Evolutionary conservation across 2,329 filamentous ascomycete genomes (phyloP), one percentile per base, ranked within the genome.

Genomic region (Colletotrichum lindemuthianum): DNA sequence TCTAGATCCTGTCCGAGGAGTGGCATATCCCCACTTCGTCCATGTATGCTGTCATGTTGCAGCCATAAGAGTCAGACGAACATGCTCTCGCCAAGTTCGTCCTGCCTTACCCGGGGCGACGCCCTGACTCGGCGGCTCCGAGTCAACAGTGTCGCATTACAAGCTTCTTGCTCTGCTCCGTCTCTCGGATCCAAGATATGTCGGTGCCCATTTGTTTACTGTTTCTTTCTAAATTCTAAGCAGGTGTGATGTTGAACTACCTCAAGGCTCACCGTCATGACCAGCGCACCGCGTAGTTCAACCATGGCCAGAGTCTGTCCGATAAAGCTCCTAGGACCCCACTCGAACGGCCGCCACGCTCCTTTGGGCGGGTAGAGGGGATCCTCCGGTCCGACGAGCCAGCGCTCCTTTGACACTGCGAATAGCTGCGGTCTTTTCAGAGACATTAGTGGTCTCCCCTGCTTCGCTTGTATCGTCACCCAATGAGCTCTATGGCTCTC

Each of bases 281-380:
- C 79, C 39, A 86, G 70, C 8, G 82, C 77, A 45, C 82, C 73
- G 59, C 79, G 80, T 32, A 81, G 72, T 70, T 86, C 83, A n/a
- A 72, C 65, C 75, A 84, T 79, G 0, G 82, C 84, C 34, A 86
- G 72, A 61, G 64, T 63, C 45, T 67, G 67, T 6, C 58, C 64
- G n/a, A 59, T 82, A 69, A 86, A 89, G 56, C 81, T 84, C 11
- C 86, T 73, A 2, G 80, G 77, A 0, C 86, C 86, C 59, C 80
- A 77, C 68, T 59, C 53, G 69, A 88, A 88, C 1, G 83, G 79
- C 9, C 82, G 74, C 78, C 79, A 88, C 1, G 84, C 84, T 59
- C 79, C 77, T 37, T 61, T 67, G 5, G 58, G 59, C 9, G 68
- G 65, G 39, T 67, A 50, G 37, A 69, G 43, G 12, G 40, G 48